Evolutionary conservation across 768 basidiomycete genomes (phyloP), one percentile per base, ranked within the genome.

Genomic region (Xerocomellus chrysenteron): DNA sequence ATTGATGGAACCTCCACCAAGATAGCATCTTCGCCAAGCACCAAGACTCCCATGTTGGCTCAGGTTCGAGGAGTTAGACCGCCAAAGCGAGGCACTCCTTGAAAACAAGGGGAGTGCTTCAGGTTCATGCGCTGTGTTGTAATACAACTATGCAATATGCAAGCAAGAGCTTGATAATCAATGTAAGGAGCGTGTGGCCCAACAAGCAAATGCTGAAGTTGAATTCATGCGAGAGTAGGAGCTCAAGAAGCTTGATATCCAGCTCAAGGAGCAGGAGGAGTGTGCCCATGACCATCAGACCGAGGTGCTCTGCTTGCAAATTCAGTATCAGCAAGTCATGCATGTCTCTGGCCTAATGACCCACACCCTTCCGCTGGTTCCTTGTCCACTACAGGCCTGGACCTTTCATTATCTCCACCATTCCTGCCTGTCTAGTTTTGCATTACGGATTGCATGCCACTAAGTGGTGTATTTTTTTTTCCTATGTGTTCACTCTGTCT

Each of bases 161-260:
- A 56, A 57, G 56, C 32, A 57, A 10, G 47, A 57, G 14, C 46
- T 49, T 3, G 30, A 49, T 2, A 48, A 33, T 13, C 40, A 57
- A 12, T 7, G 1, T 9, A n/a, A 49, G 21, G 40, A 47, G 16
- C 13, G 0, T 1, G 0, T 12, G 8, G 5, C 17, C n/a, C 19
- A 36, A 6, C 32, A 35, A 36, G 14, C 13, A 11, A 46, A 16
- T 30, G 44, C 44, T 0, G 28, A 47, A n/a, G 19, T 11, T 1
- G 10, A 54, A 6, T 47, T 54, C 28, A 46, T 10, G 14, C 14
- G 1, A 2, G n/a, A 30, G 19, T 19, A 54, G 26, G 30, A 47
- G 52, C 45, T 54, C 45, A 54, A 26, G 21, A 19, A 21, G 30
- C 45, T 47, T 0, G 16, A 54, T 4, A 47, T 54, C 8, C 16